phyloP scores from a whole-genome alignment of 2,329 filamentous ascomycete species.

The Trichoderma koningii region DNA sequence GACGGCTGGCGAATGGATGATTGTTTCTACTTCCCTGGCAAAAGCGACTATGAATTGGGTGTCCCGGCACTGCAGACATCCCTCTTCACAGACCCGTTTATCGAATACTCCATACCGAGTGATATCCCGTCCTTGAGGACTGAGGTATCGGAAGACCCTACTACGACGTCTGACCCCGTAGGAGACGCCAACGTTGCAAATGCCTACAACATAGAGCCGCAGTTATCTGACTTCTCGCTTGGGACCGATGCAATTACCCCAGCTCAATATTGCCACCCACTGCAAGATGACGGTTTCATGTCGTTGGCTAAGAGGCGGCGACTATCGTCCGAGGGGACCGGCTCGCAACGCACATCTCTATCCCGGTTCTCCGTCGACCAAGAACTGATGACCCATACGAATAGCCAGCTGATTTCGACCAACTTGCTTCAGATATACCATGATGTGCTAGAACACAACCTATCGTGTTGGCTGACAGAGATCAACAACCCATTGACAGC shows the following conservation, averaged over 20 bases:
- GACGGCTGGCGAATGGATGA: background rate
- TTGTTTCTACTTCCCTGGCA: background rate
- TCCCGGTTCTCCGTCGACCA: background rate
- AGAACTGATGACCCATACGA: background rate
- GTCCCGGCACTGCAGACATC: background rate
- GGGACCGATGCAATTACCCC: background rate
- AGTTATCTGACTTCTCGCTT: background rate
- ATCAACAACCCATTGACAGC: background rate
- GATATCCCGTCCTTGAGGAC: background rate
- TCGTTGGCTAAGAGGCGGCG: background rate
- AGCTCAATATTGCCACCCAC: background rate
- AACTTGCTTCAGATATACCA: slow-evolving; percentile 4
- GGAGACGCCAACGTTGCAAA: background rate
- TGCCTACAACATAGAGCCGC: background rate
- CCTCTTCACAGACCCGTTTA: background rate
- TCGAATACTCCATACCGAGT: background rate
- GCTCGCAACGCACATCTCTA: background rate
- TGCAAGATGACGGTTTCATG: background rate
- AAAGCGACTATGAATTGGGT: background rate
- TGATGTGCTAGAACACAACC: background rate
- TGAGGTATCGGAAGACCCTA: background rate
- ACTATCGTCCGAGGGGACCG: background rate
- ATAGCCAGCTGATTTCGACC: background rate
- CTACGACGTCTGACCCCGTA: background rate
- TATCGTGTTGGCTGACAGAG: slow-evolving; percentile 3